These are phyloP conservation scores for Trichosanthes truncata DNA, from an alignment of 306 rosid species.

Conservation along the genomic window DNA sequence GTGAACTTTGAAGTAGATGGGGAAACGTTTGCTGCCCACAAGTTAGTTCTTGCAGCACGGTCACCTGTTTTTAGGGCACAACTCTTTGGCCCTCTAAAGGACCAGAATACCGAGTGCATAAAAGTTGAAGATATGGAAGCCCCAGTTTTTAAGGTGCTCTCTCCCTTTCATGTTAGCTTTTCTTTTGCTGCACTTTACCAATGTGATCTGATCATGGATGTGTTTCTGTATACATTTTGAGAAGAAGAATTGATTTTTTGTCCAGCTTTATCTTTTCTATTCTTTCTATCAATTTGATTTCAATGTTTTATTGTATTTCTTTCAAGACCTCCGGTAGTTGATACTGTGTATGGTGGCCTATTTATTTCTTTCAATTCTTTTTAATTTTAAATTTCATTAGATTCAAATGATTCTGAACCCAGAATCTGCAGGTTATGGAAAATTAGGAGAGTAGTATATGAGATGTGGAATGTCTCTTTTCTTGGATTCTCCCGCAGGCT, in stretches of 20 bases:
- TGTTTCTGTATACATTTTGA: not conserved
- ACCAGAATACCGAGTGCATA: slow-evolving; percentile 40
- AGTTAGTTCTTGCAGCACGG: slow-evolving; percentile 77
- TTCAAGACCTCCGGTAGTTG: not conserved
- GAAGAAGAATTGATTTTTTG: not conserved
- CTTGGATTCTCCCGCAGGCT: not conserved
- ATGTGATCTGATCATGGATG: not conserved
- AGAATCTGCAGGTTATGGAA: not conserved
- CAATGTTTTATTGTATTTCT: not conserved
- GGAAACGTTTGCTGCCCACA: slow-evolving; percentile 71
- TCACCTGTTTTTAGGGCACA: slow-evolving; percentile 87
- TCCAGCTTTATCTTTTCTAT: not conserved
- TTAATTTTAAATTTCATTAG: not conserved
- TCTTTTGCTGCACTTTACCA: not conserved
- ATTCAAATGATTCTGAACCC: not conserved
- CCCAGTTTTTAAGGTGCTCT: slow-evolving; percentile 71
- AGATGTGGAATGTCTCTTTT: not conserved
- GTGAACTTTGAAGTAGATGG: slow-evolving; percentile 61
- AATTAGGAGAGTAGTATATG: not conserved
- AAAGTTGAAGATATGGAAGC: slow-evolving; percentile 75
- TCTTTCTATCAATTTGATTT: not conserved
- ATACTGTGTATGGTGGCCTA: too few relatives aligned
- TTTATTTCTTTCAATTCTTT: not conserved
- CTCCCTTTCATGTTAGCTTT: slow-evolving; percentile 1
- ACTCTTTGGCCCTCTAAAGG: slow-evolving; percentile 37